Percentiles rank a stretch among this genome's conserved stretches.
These are phyloP conservation scores for Pelargonium hybrid DNA, from an alignment of 441 rosid species.

Conservation along the genomic window DNA sequence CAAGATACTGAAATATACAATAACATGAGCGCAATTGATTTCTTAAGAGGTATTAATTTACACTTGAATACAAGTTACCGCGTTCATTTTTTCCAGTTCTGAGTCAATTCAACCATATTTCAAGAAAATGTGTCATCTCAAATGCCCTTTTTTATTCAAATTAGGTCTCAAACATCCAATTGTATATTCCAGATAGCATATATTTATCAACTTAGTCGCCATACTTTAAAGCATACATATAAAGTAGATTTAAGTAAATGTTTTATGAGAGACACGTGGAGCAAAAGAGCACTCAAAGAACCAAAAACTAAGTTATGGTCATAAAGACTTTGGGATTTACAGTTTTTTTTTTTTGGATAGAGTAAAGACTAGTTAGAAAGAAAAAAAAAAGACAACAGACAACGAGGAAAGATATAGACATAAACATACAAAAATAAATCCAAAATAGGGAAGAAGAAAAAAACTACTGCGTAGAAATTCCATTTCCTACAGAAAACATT, in stretches of 20 bases:
- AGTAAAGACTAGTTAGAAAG: not conserved
- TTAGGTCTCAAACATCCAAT: too few species aligned
- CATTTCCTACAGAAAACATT: not conserved
- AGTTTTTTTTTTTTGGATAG: not conserved
- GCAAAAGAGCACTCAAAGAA: not conserved
- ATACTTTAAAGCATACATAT: not conserved
- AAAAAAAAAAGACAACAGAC: not conserved
- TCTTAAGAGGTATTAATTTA: not conserved
- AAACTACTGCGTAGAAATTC: not conserved
- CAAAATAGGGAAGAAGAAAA: not conserved
- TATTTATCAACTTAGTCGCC: not conserved
- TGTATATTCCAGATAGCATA: not conserved
- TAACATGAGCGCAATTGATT: not conserved
- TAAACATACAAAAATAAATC: not conserved
- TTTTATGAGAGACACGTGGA: not conserved
- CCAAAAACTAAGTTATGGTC: not conserved
- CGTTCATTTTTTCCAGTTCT: not conserved
- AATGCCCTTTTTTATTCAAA: not conserved
- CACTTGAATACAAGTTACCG: not conserved
- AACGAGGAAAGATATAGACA: not conserved
- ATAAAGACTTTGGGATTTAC: not conserved
- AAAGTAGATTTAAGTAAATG: not conserved
- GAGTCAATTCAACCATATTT: not conserved
- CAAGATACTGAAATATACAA: constrained; percentile 7
- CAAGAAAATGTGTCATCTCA: not conserved